These are phyloP conservation scores for Dactylellina haptotyla DNA, from an alignment of 2,329 filamentous ascomycete genomes.

Conservation along the genomic window DNA sequence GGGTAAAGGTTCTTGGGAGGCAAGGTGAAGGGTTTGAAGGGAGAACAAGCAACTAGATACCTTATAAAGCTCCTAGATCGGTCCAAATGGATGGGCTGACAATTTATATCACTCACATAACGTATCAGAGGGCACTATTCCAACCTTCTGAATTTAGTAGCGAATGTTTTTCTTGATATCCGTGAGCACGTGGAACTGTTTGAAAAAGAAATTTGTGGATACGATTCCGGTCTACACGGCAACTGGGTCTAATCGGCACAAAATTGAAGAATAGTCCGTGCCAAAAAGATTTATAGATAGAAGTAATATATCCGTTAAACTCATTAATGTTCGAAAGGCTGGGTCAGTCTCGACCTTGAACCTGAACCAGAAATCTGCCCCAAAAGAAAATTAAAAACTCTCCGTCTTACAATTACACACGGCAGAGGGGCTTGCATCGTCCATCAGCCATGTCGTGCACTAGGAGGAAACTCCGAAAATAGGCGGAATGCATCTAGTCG, in stretches of 20 bases:
- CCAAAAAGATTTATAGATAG: background rate
- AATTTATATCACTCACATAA: background rate
- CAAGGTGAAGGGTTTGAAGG: background rate
- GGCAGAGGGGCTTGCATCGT: background rate
- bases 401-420: conserved; percentile 1
- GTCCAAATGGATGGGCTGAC: background rate
- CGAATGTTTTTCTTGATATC: background rate
- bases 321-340: background rate
- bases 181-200: background rate
- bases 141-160: conserved; percentile 2
- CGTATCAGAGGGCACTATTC: background rate
- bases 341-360: conserved; percentile 3
- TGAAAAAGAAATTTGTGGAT: background rate
- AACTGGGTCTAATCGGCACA: background rate
- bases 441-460: background rate
- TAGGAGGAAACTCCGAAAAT: conserved; percentile 1
- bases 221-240: background rate
- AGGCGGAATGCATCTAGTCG: background rate
- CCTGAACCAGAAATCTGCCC: no score
- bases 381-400: no score
- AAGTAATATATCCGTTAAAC: background rate
- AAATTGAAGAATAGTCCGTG: background rate
- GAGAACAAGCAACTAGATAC: background rate
- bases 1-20: background rate
- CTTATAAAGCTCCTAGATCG: conserved; percentile 2